Base-by-base conservation (phyloP, 2,329 filamentous ascomycete species). In the Gliomastix tumulicola region DNA sequence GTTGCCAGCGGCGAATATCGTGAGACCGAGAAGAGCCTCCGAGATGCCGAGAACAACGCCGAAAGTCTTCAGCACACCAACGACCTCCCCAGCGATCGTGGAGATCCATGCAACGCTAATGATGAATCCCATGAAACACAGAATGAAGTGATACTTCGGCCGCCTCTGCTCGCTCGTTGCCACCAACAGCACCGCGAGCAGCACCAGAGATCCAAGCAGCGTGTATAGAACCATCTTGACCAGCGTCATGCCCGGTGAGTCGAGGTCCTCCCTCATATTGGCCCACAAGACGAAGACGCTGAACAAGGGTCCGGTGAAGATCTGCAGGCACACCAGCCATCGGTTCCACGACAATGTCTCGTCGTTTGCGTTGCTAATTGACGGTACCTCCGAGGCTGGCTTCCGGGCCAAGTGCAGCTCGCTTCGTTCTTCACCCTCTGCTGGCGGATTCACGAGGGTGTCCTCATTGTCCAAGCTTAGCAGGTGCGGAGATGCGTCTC, bases 51-150 rank as follows among this genome's bases (percentile, higher is more conserved):
- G 67, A 35, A 98, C 87, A 21, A 97, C 85, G 8, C 92, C 92
- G 34, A 97, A 69, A 1, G 92, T 84, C 62, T 98, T 97, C 44
- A 98, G 73, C 6, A 96, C 84, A 21, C 88, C 89, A 6, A 98
- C 92, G 6, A 98, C 92, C 65, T 98, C 90, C 23, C 88, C 87
- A 3, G 92, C 90, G 48, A 98, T 88, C 2, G 88, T 92, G 27
- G 88, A 92, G 49, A 97, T 96, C 92, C 94, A 98, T 18, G 87
- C 84, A 39, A 97, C 92, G 43, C 84, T 81, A 40, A 97, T 94
- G 8, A 84, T 68, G 54, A 98, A 98, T 7, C 94, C 92, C 23
- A 94, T 66, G 51, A 95, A 87, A 54, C 88, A 94, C 32, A 97
- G 71, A 18, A 90, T 53, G 34, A 82, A 82, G 41, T 89, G 83